These are phyloP conservation scores for Casaregolazyma lundiana DNA, from an alignment of 1,139 yeast genomes.

Conservation along the genomic window DNA sequence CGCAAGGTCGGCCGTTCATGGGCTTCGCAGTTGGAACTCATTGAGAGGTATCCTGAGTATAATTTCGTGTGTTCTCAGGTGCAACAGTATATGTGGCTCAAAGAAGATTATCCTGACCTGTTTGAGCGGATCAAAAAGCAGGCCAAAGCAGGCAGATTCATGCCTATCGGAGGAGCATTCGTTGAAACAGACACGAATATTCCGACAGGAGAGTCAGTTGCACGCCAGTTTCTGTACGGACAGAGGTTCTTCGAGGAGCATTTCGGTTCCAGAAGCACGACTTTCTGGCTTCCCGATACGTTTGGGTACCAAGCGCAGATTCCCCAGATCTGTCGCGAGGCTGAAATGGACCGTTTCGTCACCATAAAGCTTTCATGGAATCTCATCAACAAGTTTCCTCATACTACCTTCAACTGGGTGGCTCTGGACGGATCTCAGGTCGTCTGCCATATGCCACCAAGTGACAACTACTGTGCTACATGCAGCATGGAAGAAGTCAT, in stretches of 20 bases:
- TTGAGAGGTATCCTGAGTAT: constrained; percentile 85
- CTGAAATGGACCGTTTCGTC: constrained; percentile 74
- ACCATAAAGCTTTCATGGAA: constrained; percentile 95
- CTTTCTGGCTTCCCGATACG: constrained; percentile 94
- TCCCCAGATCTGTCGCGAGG: constrained; percentile 81
- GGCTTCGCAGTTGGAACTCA: constrained; percentile 81
- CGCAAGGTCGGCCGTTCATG: constrained; percentile 87
- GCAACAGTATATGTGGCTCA: constrained; percentile 89
- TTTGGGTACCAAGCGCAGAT: constrained; percentile 92
- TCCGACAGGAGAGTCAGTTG: constrained; percentile 84
- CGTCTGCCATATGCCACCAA: constrained; percentile 94
- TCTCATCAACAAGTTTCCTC: constrained; percentile 81
- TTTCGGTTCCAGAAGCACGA: constrained; percentile 66
- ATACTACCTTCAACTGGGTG: constrained; percentile 90
- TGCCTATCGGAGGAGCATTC: constrained; percentile 95
- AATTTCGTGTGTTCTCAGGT: constrained; percentile 94
- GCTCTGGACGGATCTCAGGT: constrained; percentile 90
- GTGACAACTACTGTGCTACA: constrained; percentile 84
- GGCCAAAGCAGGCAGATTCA: constrained; percentile 64
- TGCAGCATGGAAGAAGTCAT: constrained; percentile 87
- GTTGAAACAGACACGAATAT: constrained; percentile 95
- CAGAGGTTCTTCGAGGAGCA: constrained; percentile 74
- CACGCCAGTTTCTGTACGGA: constrained; percentile 81
- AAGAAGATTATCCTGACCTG: constrained; percentile 74
- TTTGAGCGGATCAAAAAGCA: constrained; percentile 58